A percentile compares a stretch with the other conserved stretches of the same genome.
phyloP scores from a whole-genome alignment of 768 basidiomycete species.

The Coprinopsis marcescibilis region DNA sequence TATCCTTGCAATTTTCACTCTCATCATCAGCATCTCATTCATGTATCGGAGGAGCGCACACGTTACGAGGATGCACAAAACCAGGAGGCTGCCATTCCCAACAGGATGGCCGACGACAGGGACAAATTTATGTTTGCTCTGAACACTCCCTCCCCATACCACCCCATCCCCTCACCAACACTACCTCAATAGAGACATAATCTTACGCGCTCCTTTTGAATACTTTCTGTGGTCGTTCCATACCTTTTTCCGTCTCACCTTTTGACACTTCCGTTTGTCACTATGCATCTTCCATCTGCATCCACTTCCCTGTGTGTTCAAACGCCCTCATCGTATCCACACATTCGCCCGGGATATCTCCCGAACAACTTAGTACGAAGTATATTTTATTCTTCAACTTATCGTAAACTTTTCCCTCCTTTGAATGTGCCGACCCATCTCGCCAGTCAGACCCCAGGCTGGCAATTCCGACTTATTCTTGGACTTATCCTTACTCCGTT shows the following conservation, averaged over 20 bases:
- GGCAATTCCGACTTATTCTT: constrained; percentile 27
- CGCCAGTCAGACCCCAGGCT: constrained; percentile 25
- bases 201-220: constrained; percentile 16
- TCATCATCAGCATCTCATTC: constrained; percentile 38
- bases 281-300: constrained; percentile 16
- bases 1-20: constrained; percentile 56
- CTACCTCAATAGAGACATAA: constrained; percentile 12
- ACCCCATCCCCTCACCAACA: constrained; percentile 11
- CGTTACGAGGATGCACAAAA: constrained; percentile 34
- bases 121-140: no score
- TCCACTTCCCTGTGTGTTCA: constrained; percentile 14
- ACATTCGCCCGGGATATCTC: constrained; percentile 22
- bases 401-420: constrained; percentile 38
- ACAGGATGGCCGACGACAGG: no score
- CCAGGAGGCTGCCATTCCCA: constrained; percentile 23
- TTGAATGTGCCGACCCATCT: constrained; percentile 19
- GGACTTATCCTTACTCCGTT: constrained; percentile 21
- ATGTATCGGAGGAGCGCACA: constrained; percentile 35
- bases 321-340: constrained; percentile 12
- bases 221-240: constrained; percentile 8
- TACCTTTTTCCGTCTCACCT: constrained; percentile 9
- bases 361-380: constrained; percentile 45
- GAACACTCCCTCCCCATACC: constrained; percentile 6
- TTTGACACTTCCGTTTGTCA: constrained; percentile 13
- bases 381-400: constrained; percentile 85